Percentiles rank a stretch among this genome's conserved stretches.
These are phyloP conservation scores for Penicillium taxi DNA, from an alignment of 495 filamentous ascomycete species.

Conservation along the genomic window DNA sequence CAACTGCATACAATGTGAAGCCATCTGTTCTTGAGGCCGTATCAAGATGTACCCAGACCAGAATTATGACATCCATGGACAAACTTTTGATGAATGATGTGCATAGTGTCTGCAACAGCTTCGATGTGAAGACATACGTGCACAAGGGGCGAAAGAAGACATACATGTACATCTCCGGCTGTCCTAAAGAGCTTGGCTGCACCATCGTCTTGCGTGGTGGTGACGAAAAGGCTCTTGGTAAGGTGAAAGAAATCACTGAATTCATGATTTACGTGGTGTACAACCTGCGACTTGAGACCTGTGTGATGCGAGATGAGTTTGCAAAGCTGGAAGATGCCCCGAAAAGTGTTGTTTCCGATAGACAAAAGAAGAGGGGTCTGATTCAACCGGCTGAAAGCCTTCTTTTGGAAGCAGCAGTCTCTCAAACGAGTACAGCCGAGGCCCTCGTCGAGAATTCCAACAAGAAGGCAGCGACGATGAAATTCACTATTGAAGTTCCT, in stretches of 20 bases:
- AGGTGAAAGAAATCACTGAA: slow-evolving; percentile 90
- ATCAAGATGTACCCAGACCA: slow-evolving; percentile 79
- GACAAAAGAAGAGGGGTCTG: background rate
- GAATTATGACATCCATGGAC: slow-evolving; percentile 90
- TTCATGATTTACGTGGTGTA: slow-evolving; percentile 99
- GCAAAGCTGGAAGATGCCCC: slow-evolving; percentile 54
- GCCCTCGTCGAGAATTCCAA: slow-evolving; percentile 14
- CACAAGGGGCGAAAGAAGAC: slow-evolving; percentile 78
- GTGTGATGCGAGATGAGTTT: slow-evolving; percentile 91
- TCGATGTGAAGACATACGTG: slow-evolving; percentile 93
- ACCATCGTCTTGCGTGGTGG: slow-evolving; percentile 91
- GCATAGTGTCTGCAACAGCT: slow-evolving; percentile 71
- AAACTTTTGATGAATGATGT: slow-evolving; percentile 80
- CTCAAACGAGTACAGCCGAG: slow-evolving; percentile 12
- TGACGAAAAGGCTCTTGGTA: slow-evolving; percentile 56
- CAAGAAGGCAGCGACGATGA: slow-evolving; percentile 17
- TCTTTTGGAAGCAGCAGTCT: slow-evolving; percentile 1
- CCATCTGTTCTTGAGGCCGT: slow-evolving; percentile 91
- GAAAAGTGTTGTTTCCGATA: slow-evolving; percentile 6
- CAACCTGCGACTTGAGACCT: slow-evolving; percentile 93
- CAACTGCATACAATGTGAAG: slow-evolving; percentile 94
- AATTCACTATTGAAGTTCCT: slow-evolving; percentile 53
- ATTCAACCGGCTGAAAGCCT: background rate
- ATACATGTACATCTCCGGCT: slow-evolving; percentile 91
- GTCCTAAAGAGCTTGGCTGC: slow-evolving; percentile 85